Base-by-base conservation (phyloP, 768 basidiomycete genomes). In the Mycena rebaudengoi region DNA sequence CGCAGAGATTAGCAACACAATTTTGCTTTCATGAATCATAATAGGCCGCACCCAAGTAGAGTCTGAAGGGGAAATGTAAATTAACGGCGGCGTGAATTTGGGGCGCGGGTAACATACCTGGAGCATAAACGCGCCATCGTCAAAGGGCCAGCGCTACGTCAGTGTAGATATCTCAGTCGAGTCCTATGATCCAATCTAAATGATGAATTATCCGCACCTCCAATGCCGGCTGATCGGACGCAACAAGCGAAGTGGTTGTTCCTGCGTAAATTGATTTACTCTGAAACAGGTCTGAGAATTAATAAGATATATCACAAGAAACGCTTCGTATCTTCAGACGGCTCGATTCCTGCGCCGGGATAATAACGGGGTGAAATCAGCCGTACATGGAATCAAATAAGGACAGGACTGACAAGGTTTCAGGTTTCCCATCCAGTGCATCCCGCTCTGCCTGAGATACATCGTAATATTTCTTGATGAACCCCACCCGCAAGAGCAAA, bases 191-290 rank as follows among this genome's bases (percentile, higher is more conserved):
- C 30, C 61, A 28, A 23, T n/a, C n/a, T n/a, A n/a, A n/a, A n/a
- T n/a, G n/a, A 35, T 35, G 58, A 40, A 39, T 46, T 14, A 16
- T 6, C 60, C 74, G 30, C 41, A 87, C 87, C 84, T 91, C 89
- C 46, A 91, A 72, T 4, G 87, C 74, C n/a, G 89, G 89, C 62
- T 88, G 86, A 76, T 91, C 89, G 32, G 88, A 88, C 10, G 88
- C 89, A 30, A 89, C 70, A 6, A 1, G 89, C 85, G 71, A 91
- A 91, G 70, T 91, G 90, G 71, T 90, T 90, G 73, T 91, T 82
- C 89, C 89, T 89, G 59, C n/a, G 43, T 35, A 58, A 44, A 56
- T 65, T n/a, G 30, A 37, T 58, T 45, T 16, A 46, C 44, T 30
- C 33, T 10, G 18, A 39, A 45, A 45, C 20, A 56, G 7, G 50